Conservation (phyloP, 192 early-diverging fungal genomes). For the Diversispora epigaea region DNA sequence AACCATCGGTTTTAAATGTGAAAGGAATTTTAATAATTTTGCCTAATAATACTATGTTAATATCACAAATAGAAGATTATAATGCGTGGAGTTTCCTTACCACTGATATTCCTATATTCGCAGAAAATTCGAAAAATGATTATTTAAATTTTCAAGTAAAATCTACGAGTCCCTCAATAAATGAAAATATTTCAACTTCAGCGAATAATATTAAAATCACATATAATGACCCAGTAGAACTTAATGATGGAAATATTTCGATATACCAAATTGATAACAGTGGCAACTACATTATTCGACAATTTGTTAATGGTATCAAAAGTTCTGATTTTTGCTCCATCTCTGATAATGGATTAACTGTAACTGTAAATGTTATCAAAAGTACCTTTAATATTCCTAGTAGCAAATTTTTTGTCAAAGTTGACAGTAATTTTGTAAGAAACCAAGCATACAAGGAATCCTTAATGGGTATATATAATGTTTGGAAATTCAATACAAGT, state of each 20-base stretch:
- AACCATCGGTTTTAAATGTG: background rate
- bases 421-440: conserved; percentile 15
- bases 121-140: background rate
- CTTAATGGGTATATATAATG: background rate
- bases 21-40: background rate
- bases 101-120: background rate
- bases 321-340: background rate
- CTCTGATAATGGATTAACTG: background rate
- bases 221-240: background rate
- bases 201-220: background rate
- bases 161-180: background rate
- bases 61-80: background rate
- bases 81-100: background rate
- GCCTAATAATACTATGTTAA: background rate
- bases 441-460: background rate
- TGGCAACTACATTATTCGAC: background rate
- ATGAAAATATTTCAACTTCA: background rate
- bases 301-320: background rate
- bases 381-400: background rate
- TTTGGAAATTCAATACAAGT: conserved; percentile 1
- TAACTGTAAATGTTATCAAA: background rate
- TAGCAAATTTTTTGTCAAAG: background rate
- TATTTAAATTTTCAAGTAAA: background rate
- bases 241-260: background rate
- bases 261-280: background rate